phyloP scores from a whole-genome alignment of 2,329 filamentous ascomycete genomes.

The Cucurbitaria berberidis region DNA sequence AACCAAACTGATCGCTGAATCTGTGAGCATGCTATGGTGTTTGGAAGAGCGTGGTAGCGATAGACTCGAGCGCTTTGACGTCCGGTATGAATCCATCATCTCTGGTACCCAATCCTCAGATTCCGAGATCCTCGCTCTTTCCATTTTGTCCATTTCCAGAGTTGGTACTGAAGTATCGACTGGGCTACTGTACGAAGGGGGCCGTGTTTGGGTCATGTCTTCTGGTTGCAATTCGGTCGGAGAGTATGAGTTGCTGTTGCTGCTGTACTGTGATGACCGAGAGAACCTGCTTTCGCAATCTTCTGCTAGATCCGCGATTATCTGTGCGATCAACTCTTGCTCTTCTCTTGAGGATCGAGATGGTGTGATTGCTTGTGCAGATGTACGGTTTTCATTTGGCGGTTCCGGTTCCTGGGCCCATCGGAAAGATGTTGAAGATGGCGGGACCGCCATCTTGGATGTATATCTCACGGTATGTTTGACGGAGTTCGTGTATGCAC shows the following conservation, averaged over 20 bases:
- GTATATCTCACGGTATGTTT: background rate
- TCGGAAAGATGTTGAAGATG: background rate
- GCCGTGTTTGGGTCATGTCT: constrained; percentile 12
- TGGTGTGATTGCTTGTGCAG: background rate
- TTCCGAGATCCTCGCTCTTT: background rate
- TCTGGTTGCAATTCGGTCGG: constrained; percentile 10
- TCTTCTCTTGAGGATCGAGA: background rate
- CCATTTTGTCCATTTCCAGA: constrained; percentile 13
- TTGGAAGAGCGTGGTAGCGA: constrained; percentile 11
- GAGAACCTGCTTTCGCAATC: constrained; percentile 21
- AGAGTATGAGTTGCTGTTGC: constrained; percentile 11
- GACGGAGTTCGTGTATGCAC: background rate
- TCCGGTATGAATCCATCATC: constrained; percentile 12
- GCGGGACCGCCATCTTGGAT: constrained; percentile 1
- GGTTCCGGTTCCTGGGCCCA: background rate
- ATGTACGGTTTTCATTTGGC: background rate
- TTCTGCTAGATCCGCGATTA: constrained; percentile 25
- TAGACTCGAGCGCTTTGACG: constrained; percentile 17
- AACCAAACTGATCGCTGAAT: constrained; percentile 17
- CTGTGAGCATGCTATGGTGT: constrained; percentile 8
- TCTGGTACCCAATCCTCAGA: constrained; percentile 14
- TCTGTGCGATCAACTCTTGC: constrained; percentile 12
- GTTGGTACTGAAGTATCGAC: constrained; percentile 9
- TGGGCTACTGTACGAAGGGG: constrained; percentile 7
- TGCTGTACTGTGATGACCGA: constrained; percentile 11